Conservation (phyloP, 2,329 filamentous ascomycete species). For the Raffaelea deltoideospora region DNA sequence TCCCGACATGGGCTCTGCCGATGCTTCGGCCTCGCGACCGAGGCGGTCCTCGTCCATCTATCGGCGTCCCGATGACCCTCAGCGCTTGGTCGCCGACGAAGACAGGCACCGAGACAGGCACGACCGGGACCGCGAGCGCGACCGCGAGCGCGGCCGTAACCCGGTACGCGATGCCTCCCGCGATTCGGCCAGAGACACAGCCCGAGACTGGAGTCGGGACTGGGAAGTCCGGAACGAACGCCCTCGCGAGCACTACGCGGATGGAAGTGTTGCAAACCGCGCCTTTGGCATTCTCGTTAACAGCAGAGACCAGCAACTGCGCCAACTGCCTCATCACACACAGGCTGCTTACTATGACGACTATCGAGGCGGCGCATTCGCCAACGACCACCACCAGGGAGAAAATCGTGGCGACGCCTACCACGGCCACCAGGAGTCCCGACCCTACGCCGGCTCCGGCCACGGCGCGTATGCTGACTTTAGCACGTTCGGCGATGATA, state of each 20-base stretch:
- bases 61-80: constrained; percentile 28
- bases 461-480: background rate
- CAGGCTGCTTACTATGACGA: too few species aligned
- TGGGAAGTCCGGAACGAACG: constrained; percentile 3
- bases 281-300: constrained; percentile 7
- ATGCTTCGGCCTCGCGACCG: constrained; percentile 7
- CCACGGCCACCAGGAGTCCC: too few species aligned
- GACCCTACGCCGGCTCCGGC: background rate
- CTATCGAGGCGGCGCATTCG: background rate
- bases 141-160: constrained; percentile 23
- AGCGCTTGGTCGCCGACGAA: too few species aligned
- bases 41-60: constrained; percentile 17
- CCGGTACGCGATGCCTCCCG: constrained; percentile 4
- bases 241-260: constrained; percentile 7
- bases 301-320: constrained; percentile 7
- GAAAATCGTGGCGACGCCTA: background rate
- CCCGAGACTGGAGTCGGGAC: constrained; percentile 3
- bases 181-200: too few species aligned
- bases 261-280: constrained; percentile 7
- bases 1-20: too few species aligned
- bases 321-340: background rate
- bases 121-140: constrained; percentile 17
- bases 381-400: background rate
- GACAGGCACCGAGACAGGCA: too few species aligned
- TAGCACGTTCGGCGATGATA: too few species aligned